phyloP scores from a whole-genome alignment of 352 stramenopile species.

The Globisporangium viniferum region DNA sequence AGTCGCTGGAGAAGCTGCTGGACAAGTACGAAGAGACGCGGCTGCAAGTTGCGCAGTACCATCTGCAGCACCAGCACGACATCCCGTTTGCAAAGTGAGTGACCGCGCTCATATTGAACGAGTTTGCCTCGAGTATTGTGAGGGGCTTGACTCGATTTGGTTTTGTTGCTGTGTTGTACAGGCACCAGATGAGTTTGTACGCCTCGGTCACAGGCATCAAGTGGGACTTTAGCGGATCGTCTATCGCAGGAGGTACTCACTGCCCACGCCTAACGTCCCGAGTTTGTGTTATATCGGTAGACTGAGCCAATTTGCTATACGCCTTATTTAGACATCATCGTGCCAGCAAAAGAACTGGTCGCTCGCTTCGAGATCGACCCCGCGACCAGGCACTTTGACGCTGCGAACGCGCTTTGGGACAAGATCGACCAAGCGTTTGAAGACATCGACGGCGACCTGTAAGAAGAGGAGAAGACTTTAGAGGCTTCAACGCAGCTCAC shows the following conservation, averaged over 20 bases:
- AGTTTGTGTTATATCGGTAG: not conserved
- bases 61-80: constrained; percentile 61
- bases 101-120: not conserved
- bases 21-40: constrained; percentile 68
- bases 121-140: not conserved
- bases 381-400: constrained; percentile 47
- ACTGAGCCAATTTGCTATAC: not conserved
- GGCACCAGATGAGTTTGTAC: constrained; percentile 77
- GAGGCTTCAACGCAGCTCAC: not conserved
- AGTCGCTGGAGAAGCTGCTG: constrained; percentile 53
- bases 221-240: constrained; percentile 59
- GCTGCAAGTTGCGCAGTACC: constrained; percentile 57
- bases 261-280: not conserved
- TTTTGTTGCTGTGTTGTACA: constrained; percentile 15
- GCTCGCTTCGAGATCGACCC: constrained; percentile 57
- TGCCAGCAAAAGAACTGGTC: constrained; percentile 51
- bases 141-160: constrained; percentile 7
- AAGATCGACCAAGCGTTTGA: constrained; percentile 68
- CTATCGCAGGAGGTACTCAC: constrained; percentile 43
- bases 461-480: constrained; percentile 2
- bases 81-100: constrained; percentile 66
- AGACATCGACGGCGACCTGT: constrained; percentile 49
- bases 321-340: constrained; percentile 49
- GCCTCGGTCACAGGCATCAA: constrained; percentile 76
- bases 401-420: constrained; percentile 65